Percentiles rank a stretch among this genome's conserved stretches.
Conservation (phyloP, 352 stramenopile species). For the Phytophthora crassamura region DNA sequence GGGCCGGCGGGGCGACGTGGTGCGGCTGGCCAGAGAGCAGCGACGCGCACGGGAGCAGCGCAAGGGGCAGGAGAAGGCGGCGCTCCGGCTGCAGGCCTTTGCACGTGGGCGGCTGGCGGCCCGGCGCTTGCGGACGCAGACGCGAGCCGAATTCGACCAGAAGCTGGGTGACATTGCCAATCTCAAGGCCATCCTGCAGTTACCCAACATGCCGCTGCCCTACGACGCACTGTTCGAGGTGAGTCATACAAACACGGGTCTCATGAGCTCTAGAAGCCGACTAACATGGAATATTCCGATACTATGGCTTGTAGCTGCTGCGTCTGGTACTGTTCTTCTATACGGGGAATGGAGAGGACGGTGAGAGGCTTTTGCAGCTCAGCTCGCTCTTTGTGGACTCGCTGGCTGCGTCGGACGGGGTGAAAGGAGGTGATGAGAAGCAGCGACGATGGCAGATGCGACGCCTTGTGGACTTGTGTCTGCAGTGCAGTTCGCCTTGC, state of each 20-base stretch:
- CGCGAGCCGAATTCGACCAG: conserved; percentile 51
- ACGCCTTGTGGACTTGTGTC: conserved; percentile 53
- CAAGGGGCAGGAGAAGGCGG: conserved; percentile 46
- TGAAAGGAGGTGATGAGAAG: conserved; percentile 20
- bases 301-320: conserved; percentile 36
- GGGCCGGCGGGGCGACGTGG: conserved; percentile 43
- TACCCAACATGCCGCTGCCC: conserved; percentile 53
- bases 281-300: conserved; percentile 14
- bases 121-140: conserved; percentile 6
- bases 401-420: conserved; percentile 19
- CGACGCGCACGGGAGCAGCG: conserved; percentile 46
- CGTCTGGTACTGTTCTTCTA: conserved; percentile 57
- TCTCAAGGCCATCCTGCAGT: conserved; percentile 64
- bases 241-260: background rate
- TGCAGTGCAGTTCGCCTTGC: conserved; percentile 38
- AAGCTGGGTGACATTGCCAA: conserved; percentile 65
- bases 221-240: conserved; percentile 58
- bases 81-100: conserved; percentile 54
- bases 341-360: conserved; percentile 31
- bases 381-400: conserved; percentile 36
- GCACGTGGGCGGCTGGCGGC: conserved; percentile 41
- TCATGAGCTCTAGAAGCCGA: conserved; percentile 2
- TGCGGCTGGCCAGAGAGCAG: conserved; percentile 62
- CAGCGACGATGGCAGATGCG: conserved; percentile 46
- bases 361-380: conserved; percentile 36